Evolutionary conservation across 176 grass and related monocot genomes (phyloP).

Genomic region (Hsuehochloa calcarea): DNA sequence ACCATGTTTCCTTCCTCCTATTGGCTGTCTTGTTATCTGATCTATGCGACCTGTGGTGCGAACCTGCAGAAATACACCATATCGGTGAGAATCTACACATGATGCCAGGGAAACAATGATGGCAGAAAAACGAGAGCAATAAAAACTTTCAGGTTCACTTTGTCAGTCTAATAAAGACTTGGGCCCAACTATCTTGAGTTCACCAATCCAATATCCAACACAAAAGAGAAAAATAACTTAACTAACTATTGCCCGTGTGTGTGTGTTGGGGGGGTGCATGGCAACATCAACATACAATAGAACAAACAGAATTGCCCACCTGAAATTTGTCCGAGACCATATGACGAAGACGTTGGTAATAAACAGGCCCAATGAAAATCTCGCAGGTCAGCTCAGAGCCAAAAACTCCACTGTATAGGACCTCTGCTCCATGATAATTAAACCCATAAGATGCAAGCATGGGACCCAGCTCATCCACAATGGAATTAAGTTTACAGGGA

Average conservation of each 20-base stretch:
- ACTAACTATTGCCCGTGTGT: neutral
- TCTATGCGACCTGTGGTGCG: constrained; percentile 77
- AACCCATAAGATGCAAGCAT: constrained; percentile 78
- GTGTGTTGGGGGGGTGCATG: neutral
- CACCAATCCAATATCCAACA: neutral
- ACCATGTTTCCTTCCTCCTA: constrained; percentile 91
- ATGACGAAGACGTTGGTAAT: constrained; percentile 96
- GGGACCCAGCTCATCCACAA: constrained; percentile 78
- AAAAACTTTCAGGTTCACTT: neutral
- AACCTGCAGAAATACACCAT: constrained; percentile 43
- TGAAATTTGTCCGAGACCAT: constrained; percentile 99
- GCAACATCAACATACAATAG: neutral
- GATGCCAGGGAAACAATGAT: neutral
- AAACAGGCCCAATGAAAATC: constrained; percentile 97
- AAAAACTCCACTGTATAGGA: constrained; percentile 86
- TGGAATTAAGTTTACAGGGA: constrained; percentile 31
- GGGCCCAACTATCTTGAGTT: neutral
- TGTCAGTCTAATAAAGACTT: neutral
- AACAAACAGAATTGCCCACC: constrained; percentile 37
- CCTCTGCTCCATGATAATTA: constrained; percentile 81
- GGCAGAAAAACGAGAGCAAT: neutral
- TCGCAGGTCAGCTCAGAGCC: constrained; percentile 72
- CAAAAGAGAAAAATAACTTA: neutral
- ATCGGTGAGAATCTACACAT: neutral
- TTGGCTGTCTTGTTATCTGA: constrained; percentile 81